Conservation (phyloP, 2,329 filamentous ascomycete species). For the Aspergillaceae sp. region DNA sequence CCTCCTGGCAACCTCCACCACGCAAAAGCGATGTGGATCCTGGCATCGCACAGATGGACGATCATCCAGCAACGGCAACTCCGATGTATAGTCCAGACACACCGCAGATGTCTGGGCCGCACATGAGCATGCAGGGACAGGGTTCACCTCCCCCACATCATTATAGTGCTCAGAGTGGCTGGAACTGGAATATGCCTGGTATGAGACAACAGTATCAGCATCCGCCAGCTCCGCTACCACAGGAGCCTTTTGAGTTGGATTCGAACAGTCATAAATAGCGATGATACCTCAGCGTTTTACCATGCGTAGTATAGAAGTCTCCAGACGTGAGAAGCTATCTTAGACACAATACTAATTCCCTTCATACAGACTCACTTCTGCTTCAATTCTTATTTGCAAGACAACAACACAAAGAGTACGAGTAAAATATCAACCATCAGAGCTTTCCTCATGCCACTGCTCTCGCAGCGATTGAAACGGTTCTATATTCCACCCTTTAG, state of each 20-base stretch:
- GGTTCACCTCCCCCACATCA: no score
- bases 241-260: background rate
- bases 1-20: background rate
- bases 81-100: no score
- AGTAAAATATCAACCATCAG: background rate
- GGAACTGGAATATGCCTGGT: background rate
- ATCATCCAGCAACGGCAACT: no score
- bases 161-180: background rate
- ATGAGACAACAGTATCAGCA: background rate
- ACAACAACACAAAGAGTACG: no score
- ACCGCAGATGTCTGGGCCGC: background rate
- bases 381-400: no score
- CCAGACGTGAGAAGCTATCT: no score
- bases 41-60: background rate
- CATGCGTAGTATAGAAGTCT: no score
- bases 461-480: conserved; percentile 11
- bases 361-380: no score
- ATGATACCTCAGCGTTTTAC: background rate
- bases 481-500: conserved; percentile 20
- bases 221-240: background rate
- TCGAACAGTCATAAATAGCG: background rate
- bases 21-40: conserved; percentile 8
- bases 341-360: no score
- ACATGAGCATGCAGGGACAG: background rate
- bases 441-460: conserved; percentile 15